These are phyloP conservation scores for Colletotrichum falcatum DNA, from an alignment of 2,329 filamentous ascomycete genomes.

Conservation along the genomic window DNA sequence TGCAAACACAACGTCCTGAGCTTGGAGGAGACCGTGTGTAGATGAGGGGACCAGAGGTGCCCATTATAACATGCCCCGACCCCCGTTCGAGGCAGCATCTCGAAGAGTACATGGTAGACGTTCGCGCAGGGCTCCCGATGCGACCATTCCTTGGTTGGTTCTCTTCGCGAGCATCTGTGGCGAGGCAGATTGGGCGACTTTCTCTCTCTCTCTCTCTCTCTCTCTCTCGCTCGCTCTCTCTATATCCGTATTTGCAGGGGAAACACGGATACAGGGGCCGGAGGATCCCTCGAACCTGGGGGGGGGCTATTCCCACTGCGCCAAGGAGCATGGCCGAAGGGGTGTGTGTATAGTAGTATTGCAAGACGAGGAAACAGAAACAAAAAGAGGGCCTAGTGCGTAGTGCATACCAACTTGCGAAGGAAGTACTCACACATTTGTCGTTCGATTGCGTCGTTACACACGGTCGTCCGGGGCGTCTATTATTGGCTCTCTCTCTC, in stretches of 20 bases:
- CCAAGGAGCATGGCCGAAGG: background rate
- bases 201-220: too few relatives aligned
- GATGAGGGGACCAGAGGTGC: slow-evolving; percentile 8
- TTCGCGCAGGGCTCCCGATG: slow-evolving; percentile 4
- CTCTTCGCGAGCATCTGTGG: background rate
- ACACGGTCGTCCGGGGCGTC: slow-evolving; percentile 13
- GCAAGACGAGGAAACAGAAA: background rate
- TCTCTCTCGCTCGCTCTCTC: too few relatives aligned
- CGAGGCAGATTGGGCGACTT: slow-evolving; percentile 20
- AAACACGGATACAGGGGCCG: background rate
- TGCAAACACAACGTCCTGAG: background rate
- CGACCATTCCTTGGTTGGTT: background rate
- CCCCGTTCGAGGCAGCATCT: slow-evolving; percentile 2
- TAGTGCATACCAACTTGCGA: too few relatives aligned
- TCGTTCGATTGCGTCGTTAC: slow-evolving; percentile 1
- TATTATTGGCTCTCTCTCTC: slow-evolving; percentile 27
- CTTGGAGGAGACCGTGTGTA: slow-evolving; percentile 19
- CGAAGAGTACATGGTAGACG: background rate
- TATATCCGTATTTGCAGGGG: too few relatives aligned
- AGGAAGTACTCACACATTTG: slow-evolving; percentile 11
- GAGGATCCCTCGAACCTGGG: too few relatives aligned
- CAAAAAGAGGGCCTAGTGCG: slow-evolving; percentile 19
- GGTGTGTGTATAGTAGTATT: slow-evolving; percentile 34
- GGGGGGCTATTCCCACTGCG: background rate
- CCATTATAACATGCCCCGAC: slow-evolving; percentile 21